A percentile compares a stretch with the other conserved stretches of the same genome.
Evolutionary conservation across 2,329 filamentous ascomycete species (phyloP).

Genomic region (Magnaporthiopsis incrustans): DNA sequence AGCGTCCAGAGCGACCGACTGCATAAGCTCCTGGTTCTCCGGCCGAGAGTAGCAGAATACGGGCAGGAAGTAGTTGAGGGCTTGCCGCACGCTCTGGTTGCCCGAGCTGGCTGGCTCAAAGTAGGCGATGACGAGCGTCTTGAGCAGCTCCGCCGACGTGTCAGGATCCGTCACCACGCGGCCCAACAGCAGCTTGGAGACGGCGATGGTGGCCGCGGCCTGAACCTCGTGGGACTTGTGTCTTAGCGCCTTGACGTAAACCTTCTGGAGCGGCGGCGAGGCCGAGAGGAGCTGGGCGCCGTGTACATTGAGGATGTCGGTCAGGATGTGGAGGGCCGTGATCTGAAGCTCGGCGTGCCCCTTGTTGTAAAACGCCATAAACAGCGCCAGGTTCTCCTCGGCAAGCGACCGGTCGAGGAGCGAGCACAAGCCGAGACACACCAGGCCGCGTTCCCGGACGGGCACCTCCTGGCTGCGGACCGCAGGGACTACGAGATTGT

Average conservation of each 20-base stretch:
- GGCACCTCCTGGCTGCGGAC: constrained; percentile 89
- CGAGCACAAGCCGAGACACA: constrained; percentile 85
- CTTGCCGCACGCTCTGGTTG: constrained; percentile 78
- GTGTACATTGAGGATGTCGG: constrained; percentile 86
- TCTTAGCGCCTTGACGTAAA: constrained; percentile 77
- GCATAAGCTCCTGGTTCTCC: constrained; percentile 79
- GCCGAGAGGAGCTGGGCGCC: constrained; percentile 66
- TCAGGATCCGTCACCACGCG: constrained; percentile 65
- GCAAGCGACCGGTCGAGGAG: constrained; percentile 86
- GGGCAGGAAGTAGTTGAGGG: constrained; percentile 86
- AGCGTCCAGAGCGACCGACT: constrained; percentile 61
- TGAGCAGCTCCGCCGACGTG: constrained; percentile 66
- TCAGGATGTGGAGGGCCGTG: constrained; percentile 83
- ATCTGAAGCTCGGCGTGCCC: constrained; percentile 85
- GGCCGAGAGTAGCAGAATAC: constrained; percentile 84
- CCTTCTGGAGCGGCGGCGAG: constrained; percentile 66
- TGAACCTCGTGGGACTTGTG: constrained; percentile 66
- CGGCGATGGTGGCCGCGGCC: constrained; percentile 69
- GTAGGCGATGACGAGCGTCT: constrained; percentile 75
- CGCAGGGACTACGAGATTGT: constrained; percentile 91
- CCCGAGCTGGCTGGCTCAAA: constrained; percentile 76
- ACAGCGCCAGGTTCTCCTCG: constrained; percentile 83
- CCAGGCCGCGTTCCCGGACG: constrained; percentile 80
- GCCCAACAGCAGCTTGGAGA: constrained; percentile 79
- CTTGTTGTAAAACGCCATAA: constrained; percentile 93